Percentiles rank a stretch among this genome's conserved stretches.
Evolutionary conservation across 768 basidiomycete species (phyloP).

Genomic region (Ramaria sp.): DNA sequence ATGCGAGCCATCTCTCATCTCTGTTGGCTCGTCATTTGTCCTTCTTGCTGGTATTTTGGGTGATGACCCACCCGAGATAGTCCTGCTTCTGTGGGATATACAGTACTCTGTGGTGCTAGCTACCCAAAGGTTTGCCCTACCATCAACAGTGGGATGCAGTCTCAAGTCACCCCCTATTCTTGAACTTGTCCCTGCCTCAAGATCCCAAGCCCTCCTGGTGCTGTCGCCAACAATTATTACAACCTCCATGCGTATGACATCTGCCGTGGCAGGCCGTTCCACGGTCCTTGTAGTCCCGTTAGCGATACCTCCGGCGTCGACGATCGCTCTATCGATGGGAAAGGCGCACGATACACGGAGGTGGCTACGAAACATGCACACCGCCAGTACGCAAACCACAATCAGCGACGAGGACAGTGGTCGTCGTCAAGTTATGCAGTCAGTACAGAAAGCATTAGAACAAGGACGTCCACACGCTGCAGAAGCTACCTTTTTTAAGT

Average conservation of each 20-base stretch:
- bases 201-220: conserved; percentile 43
- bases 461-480: conserved; percentile 39
- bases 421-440: conserved; percentile 25
- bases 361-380: conserved; percentile 31
- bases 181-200: conserved; percentile 22
- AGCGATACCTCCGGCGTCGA: conserved; percentile 42
- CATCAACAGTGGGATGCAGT: conserved; percentile 28
- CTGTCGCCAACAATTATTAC: conserved; percentile 30
- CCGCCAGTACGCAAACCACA: neutral
- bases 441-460: conserved; percentile 31
- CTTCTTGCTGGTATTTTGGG: conserved; percentile 32
- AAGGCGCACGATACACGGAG: conserved; percentile 30
- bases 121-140: conserved; percentile 38
- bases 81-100: conserved; percentile 57
- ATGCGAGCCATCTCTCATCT: conserved; percentile 2
- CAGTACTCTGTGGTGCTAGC: conserved; percentile 58
- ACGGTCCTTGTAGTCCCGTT: conserved; percentile 52
- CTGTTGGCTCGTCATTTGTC: conserved; percentile 6
- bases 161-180: conserved; percentile 18
- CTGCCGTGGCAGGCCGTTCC: conserved; percentile 25
- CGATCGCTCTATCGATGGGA: conserved; percentile 53
- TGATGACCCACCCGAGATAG: conserved; percentile 32
- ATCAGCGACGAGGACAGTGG: conserved; percentile 13
- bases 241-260: conserved; percentile 1
- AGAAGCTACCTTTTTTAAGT: conserved; percentile 50